Evolutionary conservation across 257 asterid species (phyloP).

Genomic region (Solanum pinnatisectum): DNA sequence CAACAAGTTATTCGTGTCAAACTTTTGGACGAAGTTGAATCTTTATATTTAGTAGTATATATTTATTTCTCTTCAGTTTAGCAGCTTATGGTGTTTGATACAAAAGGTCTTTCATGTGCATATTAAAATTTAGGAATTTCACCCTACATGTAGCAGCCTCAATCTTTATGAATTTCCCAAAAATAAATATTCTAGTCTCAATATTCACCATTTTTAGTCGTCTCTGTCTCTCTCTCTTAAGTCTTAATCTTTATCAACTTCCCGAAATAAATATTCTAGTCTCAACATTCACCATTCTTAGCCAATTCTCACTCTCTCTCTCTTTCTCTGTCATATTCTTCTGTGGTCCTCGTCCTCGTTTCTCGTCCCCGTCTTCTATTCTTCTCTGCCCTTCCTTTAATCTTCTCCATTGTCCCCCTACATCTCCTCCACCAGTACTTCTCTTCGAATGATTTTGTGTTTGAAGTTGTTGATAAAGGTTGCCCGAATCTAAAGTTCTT

Average conservation of each 20-base stretch:
- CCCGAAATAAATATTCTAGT: too few relatives aligned
- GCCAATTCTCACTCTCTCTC: too few relatives aligned
- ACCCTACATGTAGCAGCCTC: background rate
- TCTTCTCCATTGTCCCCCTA: background rate
- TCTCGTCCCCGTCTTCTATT: background rate
- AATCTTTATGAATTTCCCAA: background rate
- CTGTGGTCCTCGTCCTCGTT: background rate
- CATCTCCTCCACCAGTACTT: background rate
- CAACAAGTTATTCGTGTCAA: background rate
- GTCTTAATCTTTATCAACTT: too few relatives aligned
- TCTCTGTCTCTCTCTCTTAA: background rate
- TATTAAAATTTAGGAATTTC: background rate
- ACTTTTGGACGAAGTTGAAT: background rate
- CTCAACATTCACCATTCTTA: too few relatives aligned
- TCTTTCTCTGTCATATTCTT: too few relatives aligned
- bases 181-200: background rate
- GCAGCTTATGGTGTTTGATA: background rate
- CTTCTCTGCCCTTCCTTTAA: background rate
- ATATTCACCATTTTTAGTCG: background rate
- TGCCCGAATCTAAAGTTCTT: background rate
- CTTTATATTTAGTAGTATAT: background rate
- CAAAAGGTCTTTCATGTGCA: background rate
- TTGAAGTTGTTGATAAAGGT: background rate
- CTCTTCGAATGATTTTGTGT: background rate
- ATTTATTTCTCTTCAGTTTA: background rate